These are phyloP conservation scores for Blepharisma undulans DNA, from an alignment of 169 alveolate species.

Conservation along the genomic window DNA sequence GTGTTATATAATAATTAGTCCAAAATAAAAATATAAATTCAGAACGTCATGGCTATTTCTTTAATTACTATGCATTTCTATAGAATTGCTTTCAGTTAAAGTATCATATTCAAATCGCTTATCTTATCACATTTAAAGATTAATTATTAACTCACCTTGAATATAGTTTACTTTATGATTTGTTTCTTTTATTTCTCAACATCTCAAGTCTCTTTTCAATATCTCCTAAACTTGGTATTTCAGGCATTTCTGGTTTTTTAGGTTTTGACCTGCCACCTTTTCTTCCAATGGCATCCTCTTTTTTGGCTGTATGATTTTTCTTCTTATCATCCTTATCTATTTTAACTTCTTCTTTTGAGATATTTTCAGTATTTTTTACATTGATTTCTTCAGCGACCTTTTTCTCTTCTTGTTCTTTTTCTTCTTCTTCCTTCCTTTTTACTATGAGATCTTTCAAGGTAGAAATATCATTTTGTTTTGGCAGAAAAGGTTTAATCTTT, in stretches of 20 bases:
- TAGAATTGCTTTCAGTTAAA: too few relatives aligned
- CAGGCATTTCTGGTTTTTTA: background rate
- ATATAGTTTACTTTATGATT: background rate
- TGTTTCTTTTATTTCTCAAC: background rate
- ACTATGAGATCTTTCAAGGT: background rate
- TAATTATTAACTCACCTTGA: too few relatives aligned
- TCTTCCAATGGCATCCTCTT: background rate
- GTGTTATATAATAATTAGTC: background rate
- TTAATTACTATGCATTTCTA: too few relatives aligned
- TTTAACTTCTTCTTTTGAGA: background rate
- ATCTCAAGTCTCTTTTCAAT: background rate
- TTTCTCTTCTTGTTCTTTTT: background rate
- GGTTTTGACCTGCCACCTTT: background rate
- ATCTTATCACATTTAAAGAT: too few relatives aligned
- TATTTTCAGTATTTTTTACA: too few relatives aligned
- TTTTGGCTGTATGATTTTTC: background rate
- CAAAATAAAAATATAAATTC: too few relatives aligned
- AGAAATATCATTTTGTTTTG: background rate
- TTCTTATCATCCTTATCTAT: background rate
- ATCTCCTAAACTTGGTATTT: background rate
- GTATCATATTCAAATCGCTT: background rate
- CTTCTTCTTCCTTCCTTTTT: background rate
- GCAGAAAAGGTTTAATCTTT: background rate
- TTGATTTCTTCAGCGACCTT: background rate
- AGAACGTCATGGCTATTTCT: too few relatives aligned